These are phyloP conservation scores for Pleurotus djamor DNA, from an alignment of 768 basidiomycete species.

Conservation along the genomic window DNA sequence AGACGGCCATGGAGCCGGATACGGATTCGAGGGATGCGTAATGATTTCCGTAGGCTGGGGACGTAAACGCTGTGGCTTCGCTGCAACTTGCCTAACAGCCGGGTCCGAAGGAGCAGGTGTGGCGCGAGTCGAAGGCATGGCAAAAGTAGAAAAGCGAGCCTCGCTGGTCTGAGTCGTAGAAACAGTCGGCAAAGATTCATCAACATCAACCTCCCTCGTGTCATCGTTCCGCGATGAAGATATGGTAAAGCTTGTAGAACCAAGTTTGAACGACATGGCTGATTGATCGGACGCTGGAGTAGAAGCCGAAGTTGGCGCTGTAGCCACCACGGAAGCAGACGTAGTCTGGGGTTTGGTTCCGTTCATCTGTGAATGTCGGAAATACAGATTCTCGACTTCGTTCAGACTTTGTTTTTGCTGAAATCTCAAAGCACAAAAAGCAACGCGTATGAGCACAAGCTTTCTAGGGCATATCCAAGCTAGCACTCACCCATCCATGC, in stretches of 20 bases:
- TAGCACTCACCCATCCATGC: constrained; percentile 67
- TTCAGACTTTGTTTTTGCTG: constrained; percentile 79
- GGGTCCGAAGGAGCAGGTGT: too few relatives aligned
- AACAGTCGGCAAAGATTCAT: too few relatives aligned
- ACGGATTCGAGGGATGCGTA: background rate
- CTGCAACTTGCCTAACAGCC: too few relatives aligned
- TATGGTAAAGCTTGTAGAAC: constrained; percentile 8
- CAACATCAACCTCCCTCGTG: background rate
- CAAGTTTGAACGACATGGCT: constrained; percentile 24
- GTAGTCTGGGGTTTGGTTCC: constrained; percentile 26
- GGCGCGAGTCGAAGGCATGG: too few relatives aligned
- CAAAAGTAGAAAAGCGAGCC: too few relatives aligned
- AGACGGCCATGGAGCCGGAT: constrained; percentile 1
- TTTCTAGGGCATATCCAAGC: background rate
- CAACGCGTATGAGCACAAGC: background rate
- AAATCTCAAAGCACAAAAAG: constrained; percentile 1
- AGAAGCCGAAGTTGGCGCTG: background rate
- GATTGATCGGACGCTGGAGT: constrained; percentile 15
- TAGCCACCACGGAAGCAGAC: constrained; percentile 12
- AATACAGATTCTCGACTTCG: constrained; percentile 83
- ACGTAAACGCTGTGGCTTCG: constrained; percentile 10
- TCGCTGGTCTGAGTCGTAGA: too few relatives aligned
- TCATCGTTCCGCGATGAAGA: constrained; percentile 1
- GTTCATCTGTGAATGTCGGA: constrained; percentile 63
- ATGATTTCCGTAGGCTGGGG: constrained; percentile 9